Conservation (phyloP, 352 stramenopile species). For the Phytophthora hibernalis region DNA sequence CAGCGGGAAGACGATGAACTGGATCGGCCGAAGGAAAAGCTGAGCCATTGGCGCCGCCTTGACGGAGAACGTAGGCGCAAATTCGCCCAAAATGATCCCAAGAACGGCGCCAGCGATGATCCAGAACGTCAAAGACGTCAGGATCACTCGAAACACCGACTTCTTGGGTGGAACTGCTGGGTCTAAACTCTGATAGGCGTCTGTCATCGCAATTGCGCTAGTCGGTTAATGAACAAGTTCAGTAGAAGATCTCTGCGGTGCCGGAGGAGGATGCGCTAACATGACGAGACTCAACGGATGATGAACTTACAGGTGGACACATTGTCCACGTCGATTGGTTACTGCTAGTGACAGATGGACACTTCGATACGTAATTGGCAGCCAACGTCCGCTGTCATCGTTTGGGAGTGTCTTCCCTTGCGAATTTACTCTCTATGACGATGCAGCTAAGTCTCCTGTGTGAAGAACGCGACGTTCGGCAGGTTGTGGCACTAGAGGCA, state of each 20-base stretch:
- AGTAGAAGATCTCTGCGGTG: not conserved
- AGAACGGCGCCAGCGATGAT: constrained; percentile 45
- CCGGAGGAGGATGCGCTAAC: not conserved
- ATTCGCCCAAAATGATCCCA: constrained; percentile 46
- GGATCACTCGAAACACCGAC: constrained; percentile 30
- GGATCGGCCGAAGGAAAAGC: constrained; percentile 48
- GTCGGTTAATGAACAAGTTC: constrained; percentile 21
- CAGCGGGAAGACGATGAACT: constrained; percentile 63
- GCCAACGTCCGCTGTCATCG: not conserved
- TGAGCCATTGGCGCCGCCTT: constrained; percentile 49
- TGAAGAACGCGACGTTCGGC: not conserved
- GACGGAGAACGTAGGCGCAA: constrained; percentile 49
- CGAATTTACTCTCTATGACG: not conserved
- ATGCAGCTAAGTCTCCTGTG: not conserved
- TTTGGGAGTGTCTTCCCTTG: not conserved
- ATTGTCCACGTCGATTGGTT: not conserved
- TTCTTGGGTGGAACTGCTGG: constrained; percentile 28
- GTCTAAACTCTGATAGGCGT: constrained; percentile 31
- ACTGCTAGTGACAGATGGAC: constrained; percentile 3
- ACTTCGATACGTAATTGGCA: not conserved
- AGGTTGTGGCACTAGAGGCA: not conserved
- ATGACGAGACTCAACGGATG: not conserved
- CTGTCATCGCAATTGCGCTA: constrained; percentile 19
- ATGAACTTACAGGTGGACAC: constrained; percentile 2
- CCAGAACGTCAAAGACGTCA: constrained; percentile 60